These are phyloP conservation scores for Aspergillus bridgeri DNA, from an alignment of 495 filamentous ascomycete species.

Conservation along the genomic window DNA sequence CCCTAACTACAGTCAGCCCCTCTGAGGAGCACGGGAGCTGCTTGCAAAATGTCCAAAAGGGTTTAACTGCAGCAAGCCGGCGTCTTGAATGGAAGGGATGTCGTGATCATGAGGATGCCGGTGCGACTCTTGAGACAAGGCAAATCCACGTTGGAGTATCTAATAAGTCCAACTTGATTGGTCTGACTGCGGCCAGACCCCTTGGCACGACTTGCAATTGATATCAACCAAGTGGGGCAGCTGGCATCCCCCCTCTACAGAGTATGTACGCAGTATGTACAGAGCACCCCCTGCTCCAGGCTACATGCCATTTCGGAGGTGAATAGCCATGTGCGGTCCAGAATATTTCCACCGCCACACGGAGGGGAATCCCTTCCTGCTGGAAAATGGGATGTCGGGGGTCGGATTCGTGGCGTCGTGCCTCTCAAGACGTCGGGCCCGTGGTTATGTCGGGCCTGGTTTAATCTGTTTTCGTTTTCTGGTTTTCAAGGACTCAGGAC, in stretches of 20 bases:
- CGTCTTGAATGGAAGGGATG: too few species aligned
- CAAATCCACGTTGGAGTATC: too few species aligned
- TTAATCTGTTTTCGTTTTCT: neutral
- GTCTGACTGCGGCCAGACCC: too few species aligned
- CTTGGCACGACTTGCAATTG: too few species aligned
- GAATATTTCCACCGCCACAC: too few species aligned
- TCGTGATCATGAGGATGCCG: neutral
- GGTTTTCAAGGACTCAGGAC: too few species aligned
- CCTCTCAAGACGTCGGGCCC: conserved; percentile 2
- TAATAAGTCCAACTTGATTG: too few species aligned
- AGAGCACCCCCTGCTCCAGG: too few species aligned
- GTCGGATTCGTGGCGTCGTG: conserved; percentile 5
- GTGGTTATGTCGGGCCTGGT: conserved; percentile 6
- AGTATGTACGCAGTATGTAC: neutral
- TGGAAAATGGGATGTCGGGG: neutral
- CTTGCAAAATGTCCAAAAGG: neutral
- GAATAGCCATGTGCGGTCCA: too few species aligned
- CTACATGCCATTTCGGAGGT: too few species aligned
- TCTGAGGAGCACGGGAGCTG: neutral
- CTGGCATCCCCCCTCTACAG: neutral
- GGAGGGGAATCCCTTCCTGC: too few species aligned
- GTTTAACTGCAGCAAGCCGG: neutral
- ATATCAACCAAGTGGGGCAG: too few species aligned
- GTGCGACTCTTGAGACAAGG: neutral
- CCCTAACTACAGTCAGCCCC: neutral